phyloP scores from a whole-genome alignment of 371 early-diverging fungal species.

The Smittium culicis region DNA sequence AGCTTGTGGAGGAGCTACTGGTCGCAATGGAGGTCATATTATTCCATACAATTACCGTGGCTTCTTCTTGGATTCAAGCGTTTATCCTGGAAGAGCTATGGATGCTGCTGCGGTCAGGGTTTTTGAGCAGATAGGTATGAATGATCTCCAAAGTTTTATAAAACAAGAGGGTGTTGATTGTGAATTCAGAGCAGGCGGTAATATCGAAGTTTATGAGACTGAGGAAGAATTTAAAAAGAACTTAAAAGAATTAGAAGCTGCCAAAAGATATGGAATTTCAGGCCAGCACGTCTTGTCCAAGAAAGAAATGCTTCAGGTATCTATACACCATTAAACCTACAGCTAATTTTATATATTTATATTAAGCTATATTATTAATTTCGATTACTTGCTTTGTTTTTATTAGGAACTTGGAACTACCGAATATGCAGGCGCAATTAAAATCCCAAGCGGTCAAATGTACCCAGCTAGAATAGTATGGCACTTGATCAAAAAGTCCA shows the following conservation, averaged over 20 bases:
- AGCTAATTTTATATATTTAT: too few relatives aligned
- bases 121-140: slow-evolving; percentile 12
- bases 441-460: slow-evolving; percentile 14
- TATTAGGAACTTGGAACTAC: slow-evolving; percentile 7
- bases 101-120: slow-evolving; percentile 5
- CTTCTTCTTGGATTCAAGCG: background rate
- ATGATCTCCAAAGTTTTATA: slow-evolving; percentile 3
- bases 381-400: background rate
- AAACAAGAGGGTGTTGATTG: slow-evolving; percentile 10
- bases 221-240: slow-evolving; percentile 5
- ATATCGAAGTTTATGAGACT: slow-evolving; percentile 6
- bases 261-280: slow-evolving; percentile 3
- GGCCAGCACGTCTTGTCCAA: slow-evolving; percentile 2
- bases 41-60: slow-evolving; percentile 13
- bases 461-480: slow-evolving; percentile 17
- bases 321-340: too few relatives aligned
- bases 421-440: slow-evolving; percentile 8
- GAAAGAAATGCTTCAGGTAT: slow-evolving; percentile 5
- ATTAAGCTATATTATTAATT: background rate
- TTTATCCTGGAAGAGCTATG: background rate
- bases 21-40: slow-evolving; percentile 16
- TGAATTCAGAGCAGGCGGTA: slow-evolving; percentile 11
- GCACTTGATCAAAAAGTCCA: slow-evolving; percentile 10
- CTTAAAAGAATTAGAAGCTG: slow-evolving; percentile 8
- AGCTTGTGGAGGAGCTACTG: slow-evolving; percentile 17